phyloP scores from a whole-genome alignment of 2,329 filamentous ascomycete genomes.

The Fusarium metavorans region DNA sequence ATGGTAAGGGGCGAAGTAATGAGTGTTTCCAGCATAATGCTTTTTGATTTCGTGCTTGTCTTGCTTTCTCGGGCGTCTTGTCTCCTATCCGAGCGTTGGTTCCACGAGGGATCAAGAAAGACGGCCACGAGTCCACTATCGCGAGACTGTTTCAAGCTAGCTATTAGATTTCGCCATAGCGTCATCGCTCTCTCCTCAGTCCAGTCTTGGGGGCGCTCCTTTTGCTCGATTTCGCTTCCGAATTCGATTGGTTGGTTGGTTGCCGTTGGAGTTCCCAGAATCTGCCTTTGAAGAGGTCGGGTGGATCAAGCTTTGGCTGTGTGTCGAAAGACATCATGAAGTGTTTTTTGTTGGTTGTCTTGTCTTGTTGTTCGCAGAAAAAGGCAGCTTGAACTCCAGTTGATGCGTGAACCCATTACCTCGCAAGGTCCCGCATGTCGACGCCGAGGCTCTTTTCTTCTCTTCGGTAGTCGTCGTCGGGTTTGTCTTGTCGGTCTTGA shows the following conservation, averaged over 20 bases:
- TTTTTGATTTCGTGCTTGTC: constrained; percentile 49
- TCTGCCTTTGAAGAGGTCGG: constrained; percentile 48
- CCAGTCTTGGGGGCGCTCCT: constrained; percentile 33
- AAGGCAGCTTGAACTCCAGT: constrained; percentile 46
- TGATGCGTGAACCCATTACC: constrained; percentile 41
- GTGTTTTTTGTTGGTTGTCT: constrained; percentile 32
- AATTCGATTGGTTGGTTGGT: constrained; percentile 36
- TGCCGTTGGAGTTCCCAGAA: constrained; percentile 41
- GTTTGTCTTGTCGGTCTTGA: constrained; percentile 40
- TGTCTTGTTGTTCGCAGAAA: constrained; percentile 35
- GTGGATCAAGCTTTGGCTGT: constrained; percentile 47
- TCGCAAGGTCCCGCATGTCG: constrained; percentile 30
- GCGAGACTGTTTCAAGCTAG: constrained; percentile 51
- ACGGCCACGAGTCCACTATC: constrained; percentile 46
- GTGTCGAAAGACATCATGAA: constrained; percentile 40
- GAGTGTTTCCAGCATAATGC: constrained; percentile 44
- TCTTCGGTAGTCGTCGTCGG: constrained; percentile 33
- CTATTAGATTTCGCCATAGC: constrained; percentile 53
- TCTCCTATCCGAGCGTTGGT: constrained; percentile 41
- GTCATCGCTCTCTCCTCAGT: constrained; percentile 50
- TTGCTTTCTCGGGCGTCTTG: constrained; percentile 43
- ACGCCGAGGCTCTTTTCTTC: constrained; percentile 34
- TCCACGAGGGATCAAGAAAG: constrained; percentile 42
- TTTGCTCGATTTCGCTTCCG: constrained; percentile 44
- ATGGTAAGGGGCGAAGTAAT: constrained; percentile 12